Base-by-base conservation (phyloP, 2,329 filamentous ascomycete species). In the Penicillium hordei region DNA sequence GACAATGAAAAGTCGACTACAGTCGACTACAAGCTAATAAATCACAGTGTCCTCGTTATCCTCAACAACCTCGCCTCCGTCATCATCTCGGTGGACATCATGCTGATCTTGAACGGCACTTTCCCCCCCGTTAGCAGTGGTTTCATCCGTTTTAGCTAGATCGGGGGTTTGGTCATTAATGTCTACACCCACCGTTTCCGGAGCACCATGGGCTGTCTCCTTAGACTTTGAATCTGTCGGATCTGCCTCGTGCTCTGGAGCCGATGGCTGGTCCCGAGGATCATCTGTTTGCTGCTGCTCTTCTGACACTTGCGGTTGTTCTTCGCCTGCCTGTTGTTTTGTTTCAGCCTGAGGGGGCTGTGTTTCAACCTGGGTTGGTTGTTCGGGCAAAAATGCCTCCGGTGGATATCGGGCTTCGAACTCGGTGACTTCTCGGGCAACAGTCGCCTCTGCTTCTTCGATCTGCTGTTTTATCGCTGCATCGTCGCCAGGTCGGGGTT, bases 11-110 rank as follows among this genome's bases (percentile, higher is more conserved):
- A 27, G 48, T 27, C 23, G 38, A 40, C 31, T 17, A n/a, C 5
- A 33, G 33, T 31, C n/a, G 13, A 33, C 42, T 33, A 27, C 21
- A 57, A 33, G 23, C 62, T 68, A 96, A 78, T 96, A 96, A 59
- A 96, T 93, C 52, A 96, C 91, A 66, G 89, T 92, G 69, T 96
- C 92, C 78, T 97, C 92, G 59, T 91, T 90, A 54, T 89, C 90
- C 73, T 94, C 86, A 64, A 95, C 82, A 56, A 93, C 87, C 68
- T 93, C 90, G 52, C 86, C 89, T 50, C 84, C 82, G 61, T 91
- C 87, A 68, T 93, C 89, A 59, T 89, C 82, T 65, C 76, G 77
- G 68, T 75, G 71, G 60, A 69, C 64, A 61, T 75, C 73, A 75
- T 79, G 56, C 36, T 70, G 62, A 73, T 76, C 72, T 74, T 75